Percentiles rank a stretch among this genome's conserved stretches.
phyloP scores from a whole-genome alignment of 257 asterid genomes.

The Nicotiana noctiflora region DNA sequence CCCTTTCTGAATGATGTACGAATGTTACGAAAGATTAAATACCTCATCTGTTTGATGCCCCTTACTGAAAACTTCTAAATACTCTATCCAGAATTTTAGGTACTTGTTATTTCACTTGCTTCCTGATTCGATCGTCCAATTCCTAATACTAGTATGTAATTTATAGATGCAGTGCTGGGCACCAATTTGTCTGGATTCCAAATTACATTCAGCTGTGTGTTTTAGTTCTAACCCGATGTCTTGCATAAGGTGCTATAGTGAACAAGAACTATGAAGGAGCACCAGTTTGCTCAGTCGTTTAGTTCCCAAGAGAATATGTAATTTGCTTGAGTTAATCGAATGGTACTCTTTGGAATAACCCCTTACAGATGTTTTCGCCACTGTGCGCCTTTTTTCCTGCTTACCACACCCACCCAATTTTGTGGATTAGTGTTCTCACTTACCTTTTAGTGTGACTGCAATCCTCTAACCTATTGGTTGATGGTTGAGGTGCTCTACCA shows the following conservation, averaged over 20 bases:
- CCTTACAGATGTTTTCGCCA: neutral
- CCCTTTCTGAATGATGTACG: neutral
- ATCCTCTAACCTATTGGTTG: no score
- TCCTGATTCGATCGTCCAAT: no score
- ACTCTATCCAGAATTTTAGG: neutral
- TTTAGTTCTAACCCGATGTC: conserved; percentile 12
- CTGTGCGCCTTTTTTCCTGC: no score
- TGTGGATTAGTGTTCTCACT: no score
- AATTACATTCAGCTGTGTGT: neutral
- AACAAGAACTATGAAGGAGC: conserved; percentile 26
- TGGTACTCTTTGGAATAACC: neutral
- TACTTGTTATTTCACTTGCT: no score
- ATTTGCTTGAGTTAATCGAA: conserved; percentile 19
- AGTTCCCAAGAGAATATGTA: conserved; percentile 24
- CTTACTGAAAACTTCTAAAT: neutral
- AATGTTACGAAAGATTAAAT: neutral
- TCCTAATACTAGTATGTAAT: no score
- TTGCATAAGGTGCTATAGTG: conserved; percentile 25
- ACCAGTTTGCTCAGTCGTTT: conserved; percentile 22
- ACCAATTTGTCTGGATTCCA: neutral
- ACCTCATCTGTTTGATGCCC: neutral
- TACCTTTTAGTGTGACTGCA: no score
- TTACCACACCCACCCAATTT: no score
- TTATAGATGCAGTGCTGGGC: neutral
- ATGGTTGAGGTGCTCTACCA: no score